Percentiles rank a stretch among this genome's conserved stretches.
These are phyloP conservation scores for Scheffersomyces segobiensis DNA, from an alignment of 1,139 yeast species.

Conservation along the genomic window DNA sequence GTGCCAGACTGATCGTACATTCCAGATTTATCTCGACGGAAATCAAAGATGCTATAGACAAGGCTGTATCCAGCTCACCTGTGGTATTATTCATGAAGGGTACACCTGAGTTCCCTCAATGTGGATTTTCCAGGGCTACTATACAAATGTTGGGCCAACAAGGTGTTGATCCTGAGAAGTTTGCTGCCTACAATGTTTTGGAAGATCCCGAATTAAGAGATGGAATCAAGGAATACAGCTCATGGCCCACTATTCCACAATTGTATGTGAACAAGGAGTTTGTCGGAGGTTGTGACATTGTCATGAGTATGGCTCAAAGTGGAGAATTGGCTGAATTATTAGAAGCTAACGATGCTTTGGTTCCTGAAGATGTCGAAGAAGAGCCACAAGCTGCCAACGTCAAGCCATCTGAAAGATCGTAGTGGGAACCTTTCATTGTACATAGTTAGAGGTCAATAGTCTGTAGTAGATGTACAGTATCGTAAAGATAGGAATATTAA, in stretches of 20 bases:
- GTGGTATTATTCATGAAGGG: slow-evolving; percentile 96
- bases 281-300: slow-evolving; percentile 96
- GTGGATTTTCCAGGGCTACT: slow-evolving; percentile 96
- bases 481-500: slow-evolving; percentile 2
- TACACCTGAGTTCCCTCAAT: slow-evolving; percentile 96
- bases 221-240: slow-evolving; percentile 92
- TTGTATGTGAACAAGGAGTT: slow-evolving; percentile 76
- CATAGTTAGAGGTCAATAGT: slow-evolving; percentile 1
- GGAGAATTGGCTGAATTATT: slow-evolving; percentile 90
- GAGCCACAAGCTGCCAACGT: slow-evolving; percentile 31
- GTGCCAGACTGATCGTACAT: slow-evolving; percentile 2
- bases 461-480: slow-evolving; percentile 5
- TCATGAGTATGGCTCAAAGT: slow-evolving; percentile 84
- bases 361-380: slow-evolving; percentile 65
- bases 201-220: slow-evolving; percentile 91
- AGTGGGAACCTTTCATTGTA: slow-evolving; percentile 10
- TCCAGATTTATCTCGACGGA: slow-evolving; percentile 71
- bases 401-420: slow-evolving; percentile 40
- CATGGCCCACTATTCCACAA: slow-evolving; percentile 93
- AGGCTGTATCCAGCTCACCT: slow-evolving; percentile 84
- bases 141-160: slow-evolving; percentile 92
- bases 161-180: slow-evolving; percentile 94
- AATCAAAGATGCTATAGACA: slow-evolving; percentile 77
- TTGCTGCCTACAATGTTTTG: slow-evolving; percentile 95
- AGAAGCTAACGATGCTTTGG: slow-evolving; percentile 75